phyloP scores from a whole-genome alignment of 345 rosid species.

The Salix caprea region DNA sequence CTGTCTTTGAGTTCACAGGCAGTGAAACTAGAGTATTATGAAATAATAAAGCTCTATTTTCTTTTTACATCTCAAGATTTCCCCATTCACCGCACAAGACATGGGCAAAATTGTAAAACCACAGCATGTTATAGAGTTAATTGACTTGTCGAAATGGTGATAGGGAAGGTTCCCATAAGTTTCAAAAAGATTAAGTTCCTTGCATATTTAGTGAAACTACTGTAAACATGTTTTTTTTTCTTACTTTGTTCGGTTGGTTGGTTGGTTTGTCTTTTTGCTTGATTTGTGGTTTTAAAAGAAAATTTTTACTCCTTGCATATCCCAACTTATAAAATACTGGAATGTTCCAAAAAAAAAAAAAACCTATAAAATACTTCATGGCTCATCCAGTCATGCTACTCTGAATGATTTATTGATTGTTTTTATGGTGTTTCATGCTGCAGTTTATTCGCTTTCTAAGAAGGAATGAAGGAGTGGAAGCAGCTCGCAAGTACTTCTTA shows the following conservation, averaged over 20 bases:
- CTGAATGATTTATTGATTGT: background rate
- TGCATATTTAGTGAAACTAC: background rate
- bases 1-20: too few species aligned
- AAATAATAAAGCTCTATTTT: too few species aligned
- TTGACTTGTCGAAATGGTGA: background rate
- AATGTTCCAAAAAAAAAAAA: too few species aligned
- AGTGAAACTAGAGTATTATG: too few species aligned
- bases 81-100: too few species aligned
- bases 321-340: background rate
- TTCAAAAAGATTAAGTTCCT: background rate
- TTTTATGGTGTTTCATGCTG: slow-evolving; percentile 14
- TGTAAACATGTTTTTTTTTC: background rate
- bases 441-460: slow-evolving; percentile 88
- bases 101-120: too few species aligned
- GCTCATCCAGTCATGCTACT: background rate
- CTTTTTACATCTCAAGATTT: too few species aligned
- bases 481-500: slow-evolving; percentile 89
- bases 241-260: background rate
- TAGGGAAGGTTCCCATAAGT: background rate
- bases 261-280: background rate
- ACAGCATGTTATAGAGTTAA: background rate
- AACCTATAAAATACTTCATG: background rate
- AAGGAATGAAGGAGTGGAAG: slow-evolving; percentile 90
- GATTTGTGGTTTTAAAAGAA: background rate
- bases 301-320: background rate